phyloP scores from a whole-genome alignment of 164 flowering plant genomes.

The Chimonanthus salicifolius region DNA sequence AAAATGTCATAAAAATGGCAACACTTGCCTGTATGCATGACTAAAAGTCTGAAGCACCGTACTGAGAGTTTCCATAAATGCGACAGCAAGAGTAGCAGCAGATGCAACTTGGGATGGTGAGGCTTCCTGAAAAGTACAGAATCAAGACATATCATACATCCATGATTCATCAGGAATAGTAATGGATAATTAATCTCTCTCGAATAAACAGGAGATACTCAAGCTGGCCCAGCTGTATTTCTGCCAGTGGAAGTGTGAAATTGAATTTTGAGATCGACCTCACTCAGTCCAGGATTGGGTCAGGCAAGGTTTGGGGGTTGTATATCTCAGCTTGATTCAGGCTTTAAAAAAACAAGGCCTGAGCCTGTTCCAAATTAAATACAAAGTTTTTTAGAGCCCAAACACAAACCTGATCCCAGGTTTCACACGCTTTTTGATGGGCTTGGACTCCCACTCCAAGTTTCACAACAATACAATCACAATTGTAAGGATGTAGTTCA shows the following conservation, averaged over 20 bases:
- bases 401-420: too few relatives aligned
- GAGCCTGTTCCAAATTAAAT: neutral
- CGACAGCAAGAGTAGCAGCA: conserved; percentile 86
- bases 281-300: too few relatives aligned
- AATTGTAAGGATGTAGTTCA: too few relatives aligned
- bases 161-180: neutral
- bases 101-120: conserved; percentile 93
- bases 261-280: too few relatives aligned
- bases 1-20: neutral
- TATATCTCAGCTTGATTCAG: neutral
- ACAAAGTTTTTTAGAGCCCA: too few relatives aligned
- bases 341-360: neutral
- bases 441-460: too few relatives aligned
- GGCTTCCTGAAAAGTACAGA: conserved; percentile 56
- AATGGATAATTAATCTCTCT: neutral
- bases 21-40: conserved; percentile 60
- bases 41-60: conserved; percentile 57
- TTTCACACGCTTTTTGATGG: too few relatives aligned
- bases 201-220: too few relatives aligned
- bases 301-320: too few relatives aligned
- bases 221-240: too few relatives aligned
- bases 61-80: conserved; percentile 93
- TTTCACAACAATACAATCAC: too few relatives aligned
- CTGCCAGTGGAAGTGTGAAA: too few relatives aligned
- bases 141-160: neutral